Base-by-base conservation (phyloP, 257 asterid species). In the Solanum raphanifolium region DNA sequence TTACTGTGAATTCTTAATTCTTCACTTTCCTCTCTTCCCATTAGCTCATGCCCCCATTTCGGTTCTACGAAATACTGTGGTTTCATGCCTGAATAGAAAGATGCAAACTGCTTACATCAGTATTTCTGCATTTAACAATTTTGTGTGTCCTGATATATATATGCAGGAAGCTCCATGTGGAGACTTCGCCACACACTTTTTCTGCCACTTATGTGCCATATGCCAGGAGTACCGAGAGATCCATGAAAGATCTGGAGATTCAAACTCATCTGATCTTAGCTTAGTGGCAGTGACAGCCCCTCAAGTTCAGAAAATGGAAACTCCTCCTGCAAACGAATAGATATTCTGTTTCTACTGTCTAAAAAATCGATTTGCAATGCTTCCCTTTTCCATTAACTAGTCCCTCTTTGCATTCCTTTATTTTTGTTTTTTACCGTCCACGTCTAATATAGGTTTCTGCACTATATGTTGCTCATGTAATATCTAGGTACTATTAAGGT, bases 181-280 rank as follows among this genome's bases (percentile, higher is more conserved):
- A 89, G 99, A 96, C 89, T 94, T 94, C 36, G 43, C 91, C 83
- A 95, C 99, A 3, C 99, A 96, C 92, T 93, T 93, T 88, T 95
- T 90, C 94, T 96, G 98, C 93, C 99, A 96, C 88, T 85, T 95
- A 88, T 96, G 99, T 87, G 99, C 99, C 81, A 81, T 94, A 69
- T 96, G 99, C 73, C 99, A 96, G 94, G 99, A 96, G 89, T 95
- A 94, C 91, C 89, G 99, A 92, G 99, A 96, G 92, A 94, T 96
- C 85, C 95, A 89, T 10, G 99, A 96, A 89, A 92, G 95, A 88
- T 90, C 94, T 87, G 95, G 87, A 73, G 91, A 90, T 85, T 72
- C 90, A 0, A 91, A 85, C 84, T 66, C 92, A 20, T 82, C 90
- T 34, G 83, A 87, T 87, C 91, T 88, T 90, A 87, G 88, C 88